These are phyloP conservation scores for Suillus variegatus DNA, from an alignment of 768 basidiomycete species.

Conservation along the genomic window DNA sequence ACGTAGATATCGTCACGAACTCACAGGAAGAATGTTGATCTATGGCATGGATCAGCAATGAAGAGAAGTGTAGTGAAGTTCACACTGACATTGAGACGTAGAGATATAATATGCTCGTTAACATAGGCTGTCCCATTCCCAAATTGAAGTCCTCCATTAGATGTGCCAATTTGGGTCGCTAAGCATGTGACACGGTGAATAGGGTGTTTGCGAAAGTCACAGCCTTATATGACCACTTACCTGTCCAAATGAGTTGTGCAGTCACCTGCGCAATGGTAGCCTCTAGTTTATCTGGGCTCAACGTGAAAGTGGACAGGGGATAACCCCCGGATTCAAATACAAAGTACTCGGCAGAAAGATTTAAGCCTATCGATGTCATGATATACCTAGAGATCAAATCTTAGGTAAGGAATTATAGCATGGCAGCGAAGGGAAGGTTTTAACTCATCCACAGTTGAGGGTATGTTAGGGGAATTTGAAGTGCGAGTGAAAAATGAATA, in stretches of 20 bases:
- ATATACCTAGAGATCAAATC: background rate
- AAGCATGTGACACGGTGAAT: background rate
- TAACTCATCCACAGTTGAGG: background rate
- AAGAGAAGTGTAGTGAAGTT: background rate
- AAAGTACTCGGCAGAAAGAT: background rate
- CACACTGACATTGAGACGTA: background rate
- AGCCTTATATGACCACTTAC: background rate
- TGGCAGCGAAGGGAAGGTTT: background rate
- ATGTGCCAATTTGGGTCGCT: background rate
- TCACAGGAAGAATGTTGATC: conserved; percentile 10
- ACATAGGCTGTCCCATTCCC: background rate
- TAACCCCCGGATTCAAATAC: too few species aligned
- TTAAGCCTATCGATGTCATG: conserved; percentile 1
- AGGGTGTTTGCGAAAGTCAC: background rate
- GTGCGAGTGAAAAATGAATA: background rate
- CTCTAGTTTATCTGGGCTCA: background rate
- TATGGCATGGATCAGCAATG: background rate
- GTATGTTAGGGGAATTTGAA: background rate
- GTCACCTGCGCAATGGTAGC: background rate
- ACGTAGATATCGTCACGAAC: background rate
- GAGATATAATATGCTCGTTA: background rate
- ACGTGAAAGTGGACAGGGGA: background rate
- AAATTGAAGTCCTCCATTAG: background rate
- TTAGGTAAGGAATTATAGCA: background rate
- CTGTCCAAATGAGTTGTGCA: conserved; percentile 1